Base-by-base conservation (phyloP, 2,329 filamentous ascomycete genomes). In the Fusarium falciforme region DNA sequence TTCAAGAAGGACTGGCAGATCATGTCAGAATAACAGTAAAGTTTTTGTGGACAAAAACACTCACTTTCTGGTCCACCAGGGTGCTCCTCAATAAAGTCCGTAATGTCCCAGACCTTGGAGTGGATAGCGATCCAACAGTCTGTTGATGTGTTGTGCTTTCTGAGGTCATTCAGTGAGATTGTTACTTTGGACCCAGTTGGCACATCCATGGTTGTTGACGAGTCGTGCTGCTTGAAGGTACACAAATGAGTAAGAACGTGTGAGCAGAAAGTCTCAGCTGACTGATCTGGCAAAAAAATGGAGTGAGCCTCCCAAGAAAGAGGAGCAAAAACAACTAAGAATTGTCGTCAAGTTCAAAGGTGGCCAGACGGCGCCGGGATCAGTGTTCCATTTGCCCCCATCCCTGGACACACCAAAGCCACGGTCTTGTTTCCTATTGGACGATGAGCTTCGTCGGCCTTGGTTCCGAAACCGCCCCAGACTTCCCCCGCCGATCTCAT, bases 101-200 rank as follows among this genome's bases (percentile, higher is more conserved):
- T 92, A 57, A 94, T 83, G 79, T 94, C 91, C 86, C 92, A 94
- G 31, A 93, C 90, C 76, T 89, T 87, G 54, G 88, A 88, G 79
- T 93, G 88, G 25, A 94, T 87, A 20, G 93, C 91, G 67, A 93
- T 88, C 92, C 92, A 94, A 76, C 89, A 87, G 73, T 91, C 78
- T 81, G 61, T 85, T 76, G 36, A 83, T 75, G 14, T 84, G 64
- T 84, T 87, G 76, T 91, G 89, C 62, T 80, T 80, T 14, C 81
- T 84, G 40, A 91, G 79, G 58, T 88, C 84, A 17, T 66, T 70
- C 9, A 80, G 44, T 1, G 76, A 76, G 62, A 78, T 67, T 7
- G 75, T 33, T 20, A 14, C 59, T 20, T 61, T 70, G 7, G 71
- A 52, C 22, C 40, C 38, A 7, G 61, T 29, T 58, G 63, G 20